phyloP scores from a whole-genome alignment of 2,329 filamentous ascomycete species.

The Coleophoma eucalyptorum region DNA sequence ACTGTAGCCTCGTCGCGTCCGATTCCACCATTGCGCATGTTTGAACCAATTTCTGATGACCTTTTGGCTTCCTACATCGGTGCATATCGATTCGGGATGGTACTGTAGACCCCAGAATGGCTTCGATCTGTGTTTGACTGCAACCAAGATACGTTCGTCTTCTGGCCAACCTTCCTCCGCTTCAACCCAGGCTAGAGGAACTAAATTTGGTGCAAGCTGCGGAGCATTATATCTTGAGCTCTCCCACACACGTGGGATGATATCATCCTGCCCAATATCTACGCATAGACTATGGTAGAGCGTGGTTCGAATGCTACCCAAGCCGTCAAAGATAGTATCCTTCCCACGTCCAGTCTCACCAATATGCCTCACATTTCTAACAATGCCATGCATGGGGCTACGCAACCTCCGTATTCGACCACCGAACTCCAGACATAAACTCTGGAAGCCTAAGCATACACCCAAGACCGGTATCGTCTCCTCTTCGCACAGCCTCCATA shows the following conservation, averaged over 20 bases:
- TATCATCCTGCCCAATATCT: slow-evolving; percentile 23
- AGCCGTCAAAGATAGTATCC: slow-evolving; percentile 20
- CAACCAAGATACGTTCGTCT: slow-evolving; percentile 50
- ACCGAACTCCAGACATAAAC: slow-evolving; percentile 56
- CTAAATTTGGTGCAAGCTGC: slow-evolving; percentile 15
- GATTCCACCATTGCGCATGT: slow-evolving; percentile 43
- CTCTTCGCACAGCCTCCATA: slow-evolving; percentile 64
- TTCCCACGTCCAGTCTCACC: slow-evolving; percentile 16
- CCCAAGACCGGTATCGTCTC: slow-evolving; percentile 73
- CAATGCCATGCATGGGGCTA: slow-evolving; percentile 58
- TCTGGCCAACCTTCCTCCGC: slow-evolving; percentile 20
- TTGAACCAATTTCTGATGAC: slow-evolving; percentile 62
- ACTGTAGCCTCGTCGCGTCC: slow-evolving; percentile 2
- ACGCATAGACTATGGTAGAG: slow-evolving; percentile 37
- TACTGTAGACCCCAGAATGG: slow-evolving; percentile 70
- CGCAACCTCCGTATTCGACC: slow-evolving; percentile 48
- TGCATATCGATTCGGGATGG: slow-evolving; percentile 69
- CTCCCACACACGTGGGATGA: slow-evolving; percentile 16
- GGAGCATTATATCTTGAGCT: slow-evolving; percentile 17
- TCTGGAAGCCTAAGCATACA: slow-evolving; percentile 70
- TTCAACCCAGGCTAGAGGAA: slow-evolving; percentile 30
- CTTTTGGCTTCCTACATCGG: slow-evolving; percentile 47
- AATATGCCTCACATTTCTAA: slow-evolving; percentile 49
- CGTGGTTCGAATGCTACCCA: slow-evolving; percentile 28
- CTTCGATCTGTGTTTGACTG: slow-evolving; percentile 49